These are phyloP conservation scores for Coniophora puteana DNA, from an alignment of 1,284 basidiomycete genomes.

Conservation along the genomic window DNA sequence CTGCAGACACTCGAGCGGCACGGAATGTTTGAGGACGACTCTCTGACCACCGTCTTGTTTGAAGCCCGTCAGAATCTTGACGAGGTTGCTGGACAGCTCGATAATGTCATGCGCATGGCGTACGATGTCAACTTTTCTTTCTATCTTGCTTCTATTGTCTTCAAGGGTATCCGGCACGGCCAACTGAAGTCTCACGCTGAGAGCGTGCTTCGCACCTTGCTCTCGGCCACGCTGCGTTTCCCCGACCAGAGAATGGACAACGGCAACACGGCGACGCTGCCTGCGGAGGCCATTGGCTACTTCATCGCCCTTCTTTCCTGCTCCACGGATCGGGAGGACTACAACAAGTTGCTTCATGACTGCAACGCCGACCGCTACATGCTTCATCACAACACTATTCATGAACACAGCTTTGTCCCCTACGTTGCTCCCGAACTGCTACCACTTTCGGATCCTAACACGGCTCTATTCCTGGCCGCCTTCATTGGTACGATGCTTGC, in stretches of 20 bases:
- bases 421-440: constrained; percentile 55
- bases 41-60: constrained; percentile 58
- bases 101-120: constrained; percentile 69
- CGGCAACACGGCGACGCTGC: constrained; percentile 42
- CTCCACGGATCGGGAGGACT: constrained; percentile 53
- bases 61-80: constrained; percentile 64
- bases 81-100: constrained; percentile 71
- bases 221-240: constrained; percentile 53
- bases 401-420: constrained; percentile 49
- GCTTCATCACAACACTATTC: constrained; percentile 33
- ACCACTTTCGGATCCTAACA: constrained; percentile 61
- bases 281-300: constrained; percentile 69
- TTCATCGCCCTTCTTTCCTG: constrained; percentile 79
- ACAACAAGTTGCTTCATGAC: constrained; percentile 57
- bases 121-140: constrained; percentile 82
- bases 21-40: constrained; percentile 49
- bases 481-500: constrained; percentile 75
- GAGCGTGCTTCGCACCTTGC: constrained; percentile 50
- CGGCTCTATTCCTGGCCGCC: constrained; percentile 71
- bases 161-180: constrained; percentile 79
- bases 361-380: constrained; percentile 51
- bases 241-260: constrained; percentile 34
- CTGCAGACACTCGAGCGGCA: constrained; percentile 65
- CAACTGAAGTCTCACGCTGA: constrained; percentile 59
- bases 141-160: constrained; percentile 76